A percentile compares a stretch with the other conserved stretches of the same genome.
These are phyloP conservation scores for Catunica adiposa DNA, from an alignment of 2,329 filamentous ascomycete genomes.

Conservation along the genomic window DNA sequence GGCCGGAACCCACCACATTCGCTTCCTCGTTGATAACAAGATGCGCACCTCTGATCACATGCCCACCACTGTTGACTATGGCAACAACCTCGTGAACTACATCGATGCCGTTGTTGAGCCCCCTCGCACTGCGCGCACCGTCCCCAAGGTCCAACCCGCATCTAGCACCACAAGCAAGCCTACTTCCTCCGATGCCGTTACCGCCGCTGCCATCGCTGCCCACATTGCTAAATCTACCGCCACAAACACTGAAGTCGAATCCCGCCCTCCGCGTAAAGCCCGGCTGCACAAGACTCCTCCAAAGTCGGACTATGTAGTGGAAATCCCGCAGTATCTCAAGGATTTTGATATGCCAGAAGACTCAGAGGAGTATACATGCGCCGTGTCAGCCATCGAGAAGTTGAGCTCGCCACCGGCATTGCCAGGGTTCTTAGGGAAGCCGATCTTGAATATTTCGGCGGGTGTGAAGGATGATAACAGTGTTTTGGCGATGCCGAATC, in stretches of 20 bases:
- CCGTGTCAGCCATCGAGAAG: constrained; percentile 57
- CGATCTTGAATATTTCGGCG: constrained; percentile 79
- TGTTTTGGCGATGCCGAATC: constrained; percentile 78
- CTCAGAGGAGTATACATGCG: constrained; percentile 54
- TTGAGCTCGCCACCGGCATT: constrained; percentile 71
- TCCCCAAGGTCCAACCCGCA: constrained; percentile 17
- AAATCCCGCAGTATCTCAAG: constrained; percentile 69
- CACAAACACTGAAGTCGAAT: background rate
- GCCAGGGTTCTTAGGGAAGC: constrained; percentile 82
- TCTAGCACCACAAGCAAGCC: background rate
- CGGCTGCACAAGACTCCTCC: constrained; percentile 40
- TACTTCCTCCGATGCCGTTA: constrained; percentile 13
- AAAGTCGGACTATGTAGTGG: constrained; percentile 46
- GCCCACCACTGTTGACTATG: constrained; percentile 92
- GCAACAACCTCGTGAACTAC: constrained; percentile 96
- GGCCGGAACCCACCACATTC: constrained; percentile 89
- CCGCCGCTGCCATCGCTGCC: constrained; percentile 14
- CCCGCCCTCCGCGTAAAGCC: constrained; percentile 22
- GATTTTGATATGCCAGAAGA: constrained; percentile 81
- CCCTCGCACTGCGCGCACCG: constrained; percentile 23
- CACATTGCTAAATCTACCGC: constrained; percentile 18
- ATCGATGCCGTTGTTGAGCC: constrained; percentile 72
- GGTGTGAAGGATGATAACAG: constrained; percentile 97
- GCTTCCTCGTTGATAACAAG: constrained; percentile 85
- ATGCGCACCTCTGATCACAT: constrained; percentile 79